Evolutionary conservation across 2,329 filamentous ascomycete species (phyloP), one percentile per base, ranked within the genome.

Genomic region (Stagonosporopsis vannaccii): DNA sequence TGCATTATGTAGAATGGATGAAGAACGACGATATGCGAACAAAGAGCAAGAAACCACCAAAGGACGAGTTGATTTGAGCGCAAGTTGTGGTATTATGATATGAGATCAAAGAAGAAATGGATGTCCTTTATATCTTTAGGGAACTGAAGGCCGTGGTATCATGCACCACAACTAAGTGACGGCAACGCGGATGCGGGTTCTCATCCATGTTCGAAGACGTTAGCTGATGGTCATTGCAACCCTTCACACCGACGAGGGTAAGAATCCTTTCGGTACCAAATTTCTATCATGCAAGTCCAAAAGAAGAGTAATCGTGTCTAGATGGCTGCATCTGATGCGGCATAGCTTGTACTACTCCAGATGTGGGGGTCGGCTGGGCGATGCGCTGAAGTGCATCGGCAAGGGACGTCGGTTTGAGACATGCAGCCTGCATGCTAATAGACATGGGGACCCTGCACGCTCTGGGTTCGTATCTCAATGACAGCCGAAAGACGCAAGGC

Each of bases 401-500:
- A 62, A 62, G 63, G 59, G 47, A 47, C 42, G 39, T 33, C 32
- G 33, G 33, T 53, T 47, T 59, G 57, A 62, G 60, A 60, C 56
- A 53, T 43, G 51, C 53, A 51, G 37, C 7, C 30, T 47, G 54
- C 30, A 54, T 32, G 32, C 36, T 36, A 26, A 39, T 17, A 26
- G 35, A 46, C 55, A 58, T 55, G 60, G 61, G 50, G 23, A 50
- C 51, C 61, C 56, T 55, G 51, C 51, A 44, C 52, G 59, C 33
- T 39, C 48, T 43, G 28, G 51, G 23, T 37, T 49, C 48, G 56
- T 61, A 61, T 50, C 53, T 52, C 43, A 15, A 46, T 46, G 47
- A 51, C 44, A 59, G 39, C 54, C 36, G 51, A 23, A 39, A 39
- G 41, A 64, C 53, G 61, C 63, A 62, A 64, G 61, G 63, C 51